A percentile compares a stretch with the other conserved stretches of the same genome.
These are phyloP conservation scores for Cucurbita ficifolia DNA, from an alignment of 306 rosid genomes.

Conservation along the genomic window DNA sequence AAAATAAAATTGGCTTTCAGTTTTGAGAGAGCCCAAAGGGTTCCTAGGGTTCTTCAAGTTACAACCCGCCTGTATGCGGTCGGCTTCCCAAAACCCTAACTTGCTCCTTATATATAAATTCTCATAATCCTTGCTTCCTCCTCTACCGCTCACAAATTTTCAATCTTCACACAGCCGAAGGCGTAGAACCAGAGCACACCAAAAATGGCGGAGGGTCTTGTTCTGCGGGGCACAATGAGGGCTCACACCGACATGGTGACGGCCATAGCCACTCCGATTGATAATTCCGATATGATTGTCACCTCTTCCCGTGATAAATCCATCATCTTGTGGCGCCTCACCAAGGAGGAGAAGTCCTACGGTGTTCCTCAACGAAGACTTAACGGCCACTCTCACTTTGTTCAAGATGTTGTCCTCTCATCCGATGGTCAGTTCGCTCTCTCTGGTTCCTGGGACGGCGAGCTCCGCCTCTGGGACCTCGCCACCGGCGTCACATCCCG, in stretches of 20 bases:
- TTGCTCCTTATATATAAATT: not conserved
- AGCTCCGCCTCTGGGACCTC: conserved; percentile 95
- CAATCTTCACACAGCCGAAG: not conserved
- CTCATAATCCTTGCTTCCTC: not conserved
- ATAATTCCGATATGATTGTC: conserved; percentile 80
- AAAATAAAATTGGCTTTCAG: too few relatives aligned
- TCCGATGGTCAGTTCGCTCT: conserved; percentile 98
- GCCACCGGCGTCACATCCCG: conserved; percentile 69
- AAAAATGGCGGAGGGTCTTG: conserved; percentile 48
- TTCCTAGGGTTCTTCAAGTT: too few relatives aligned
- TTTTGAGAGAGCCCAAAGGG: too few relatives aligned
- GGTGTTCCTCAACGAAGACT: conserved; percentile 93
- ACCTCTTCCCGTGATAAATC: conserved; percentile 88
- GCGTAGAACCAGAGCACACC: not conserved
- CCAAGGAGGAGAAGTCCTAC: conserved; percentile 78
- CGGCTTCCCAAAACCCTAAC: conserved; percentile 25
- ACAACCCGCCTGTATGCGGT: too few relatives aligned
- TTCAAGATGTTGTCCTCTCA: conserved; percentile 83
- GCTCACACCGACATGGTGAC: conserved; percentile 90
- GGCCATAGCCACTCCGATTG: conserved; percentile 89
- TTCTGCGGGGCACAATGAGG: conserved; percentile 78
- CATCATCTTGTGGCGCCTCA: conserved; percentile 72
- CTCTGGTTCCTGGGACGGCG: conserved; percentile 99
- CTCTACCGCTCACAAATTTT: not conserved
- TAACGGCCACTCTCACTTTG: conserved; percentile 83